Evolutionary conservation across 768 basidiomycete genomes (phyloP).

Genomic region (Suillus subalutaceus): DNA sequence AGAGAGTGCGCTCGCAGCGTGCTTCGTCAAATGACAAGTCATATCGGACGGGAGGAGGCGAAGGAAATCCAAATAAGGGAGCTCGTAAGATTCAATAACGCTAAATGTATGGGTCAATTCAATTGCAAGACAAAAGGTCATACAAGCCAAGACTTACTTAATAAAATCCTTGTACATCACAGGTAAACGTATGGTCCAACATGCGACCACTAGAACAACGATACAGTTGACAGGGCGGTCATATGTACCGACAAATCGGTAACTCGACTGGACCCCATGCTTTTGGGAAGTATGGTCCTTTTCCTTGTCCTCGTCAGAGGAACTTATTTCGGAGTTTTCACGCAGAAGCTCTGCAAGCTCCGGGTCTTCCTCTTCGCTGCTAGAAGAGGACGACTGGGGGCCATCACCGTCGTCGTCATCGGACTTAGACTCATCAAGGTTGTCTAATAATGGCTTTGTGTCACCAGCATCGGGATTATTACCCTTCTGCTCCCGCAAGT

Average conservation of each 20-base stretch:
- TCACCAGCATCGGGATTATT: slow-evolving; percentile 17
- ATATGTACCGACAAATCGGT: slow-evolving; percentile 30
- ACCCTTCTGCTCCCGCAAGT: slow-evolving; percentile 42
- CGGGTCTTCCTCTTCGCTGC: slow-evolving; percentile 32
- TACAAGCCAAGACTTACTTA: slow-evolving; percentile 46
- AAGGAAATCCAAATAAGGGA: slow-evolving; percentile 81
- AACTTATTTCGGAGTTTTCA: slow-evolving; percentile 39
- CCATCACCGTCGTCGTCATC: slow-evolving; percentile 22
- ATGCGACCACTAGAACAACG: slow-evolving; percentile 71
- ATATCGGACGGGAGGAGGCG: slow-evolving; percentile 63
- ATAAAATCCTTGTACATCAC: slow-evolving; percentile 76
- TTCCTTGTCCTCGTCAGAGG: slow-evolving; percentile 25
- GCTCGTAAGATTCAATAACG: slow-evolving; percentile 68
- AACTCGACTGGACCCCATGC: slow-evolving; percentile 8
- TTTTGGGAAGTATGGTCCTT: slow-evolving; percentile 10
- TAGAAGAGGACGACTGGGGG: slow-evolving; percentile 12
- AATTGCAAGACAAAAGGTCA: not conserved
- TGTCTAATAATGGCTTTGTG: slow-evolving; percentile 6
- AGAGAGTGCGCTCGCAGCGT: slow-evolving; percentile 65
- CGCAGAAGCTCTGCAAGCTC: slow-evolving; percentile 44
- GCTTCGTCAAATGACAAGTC: slow-evolving; percentile 72
- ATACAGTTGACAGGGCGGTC: slow-evolving; percentile 55
- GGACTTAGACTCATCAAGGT: slow-evolving; percentile 11
- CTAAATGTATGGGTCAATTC: slow-evolving; percentile 41
- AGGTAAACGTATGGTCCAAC: slow-evolving; percentile 81